Percentiles rank a stretch among this genome's conserved stretches.
These are phyloP conservation scores for Dactylellina leptospora DNA, from an alignment of 2,329 filamentous ascomycete genomes.

Conservation along the genomic window DNA sequence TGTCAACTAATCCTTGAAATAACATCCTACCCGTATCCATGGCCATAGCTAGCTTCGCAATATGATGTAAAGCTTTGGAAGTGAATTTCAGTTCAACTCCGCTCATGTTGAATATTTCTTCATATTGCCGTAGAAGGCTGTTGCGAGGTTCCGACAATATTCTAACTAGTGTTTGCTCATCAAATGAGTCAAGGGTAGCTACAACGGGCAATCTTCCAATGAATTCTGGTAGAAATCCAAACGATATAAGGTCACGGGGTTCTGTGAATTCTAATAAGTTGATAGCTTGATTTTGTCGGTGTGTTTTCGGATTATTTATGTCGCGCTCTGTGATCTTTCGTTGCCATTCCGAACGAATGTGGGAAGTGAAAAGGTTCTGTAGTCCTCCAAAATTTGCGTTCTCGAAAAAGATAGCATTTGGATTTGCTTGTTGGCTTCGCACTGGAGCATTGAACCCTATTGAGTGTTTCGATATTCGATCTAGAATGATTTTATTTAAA, in stretches of 20 bases:
- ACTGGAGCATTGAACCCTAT: slow-evolving; percentile 93
- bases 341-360: background rate
- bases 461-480: slow-evolving; percentile 83
- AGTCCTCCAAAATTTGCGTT: background rate
- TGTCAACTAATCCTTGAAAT: background rate
- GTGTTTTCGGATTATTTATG: background rate
- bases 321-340: background rate
- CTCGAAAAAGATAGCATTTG: slow-evolving; percentile 13
- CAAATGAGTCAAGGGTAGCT: slow-evolving; percentile 81
- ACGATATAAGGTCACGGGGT: slow-evolving; percentile 57
- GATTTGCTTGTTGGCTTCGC: slow-evolving; percentile 60
- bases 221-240: slow-evolving; percentile 57
- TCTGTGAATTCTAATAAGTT: slow-evolving; percentile 56
- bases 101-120: slow-evolving; percentile 83
- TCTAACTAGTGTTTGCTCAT: slow-evolving; percentile 74
- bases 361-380: slow-evolving; percentile 15
- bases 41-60: slow-evolving; percentile 74
- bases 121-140: slow-evolving; percentile 86
- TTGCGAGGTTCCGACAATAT: slow-evolving; percentile 94
- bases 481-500: slow-evolving; percentile 84
- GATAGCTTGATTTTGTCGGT: slow-evolving; percentile 28
- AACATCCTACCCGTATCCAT: slow-evolving; percentile 73
- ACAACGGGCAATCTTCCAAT: slow-evolving; percentile 91
- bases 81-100: slow-evolving; percentile 83
- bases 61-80: slow-evolving; percentile 77